Percentiles rank a stretch among this genome's conserved stretches.
These are phyloP conservation scores for Scedosporium minutisporum DNA, from an alignment of 2,329 filamentous ascomycete species.

Conservation along the genomic window DNA sequence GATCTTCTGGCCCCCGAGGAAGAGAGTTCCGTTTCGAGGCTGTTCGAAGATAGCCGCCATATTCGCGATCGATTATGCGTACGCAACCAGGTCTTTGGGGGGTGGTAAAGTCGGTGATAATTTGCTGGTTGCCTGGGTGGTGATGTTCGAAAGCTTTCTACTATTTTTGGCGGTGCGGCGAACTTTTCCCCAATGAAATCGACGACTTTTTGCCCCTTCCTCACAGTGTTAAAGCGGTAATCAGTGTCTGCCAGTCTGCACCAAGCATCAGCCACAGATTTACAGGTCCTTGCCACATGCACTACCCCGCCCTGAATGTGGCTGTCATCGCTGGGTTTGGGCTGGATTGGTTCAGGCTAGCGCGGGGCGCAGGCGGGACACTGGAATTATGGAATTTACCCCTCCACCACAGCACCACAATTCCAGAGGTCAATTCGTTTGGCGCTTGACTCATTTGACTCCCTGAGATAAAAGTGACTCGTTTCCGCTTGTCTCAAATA, in stretches of 20 bases:
- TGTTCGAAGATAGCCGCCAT: constrained; percentile 98
- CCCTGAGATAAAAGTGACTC: not conserved
- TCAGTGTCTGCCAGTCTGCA: not conserved
- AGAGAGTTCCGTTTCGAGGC: constrained; percentile 88
- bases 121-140: constrained; percentile 5
- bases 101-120: constrained; percentile 1
- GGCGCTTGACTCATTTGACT: not conserved
- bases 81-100: not conserved
- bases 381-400: not conserved
- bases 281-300: not conserved
- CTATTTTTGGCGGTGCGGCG: not conserved
- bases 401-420: not conserved
- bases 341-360: not conserved
- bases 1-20: constrained; percentile 95
- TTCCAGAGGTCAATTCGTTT: not conserved
- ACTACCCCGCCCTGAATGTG: not conserved
- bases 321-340: not conserved
- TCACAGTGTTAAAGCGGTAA: not conserved
- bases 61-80: constrained; percentile 11
- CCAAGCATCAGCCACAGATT: not conserved
- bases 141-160: constrained; percentile 4
- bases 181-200: constrained; percentile 3
- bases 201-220: not conserved
- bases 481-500: not conserved
- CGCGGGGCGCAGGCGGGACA: not conserved